Evolutionary conservation across 2,329 filamentous ascomycete genomes (phyloP), one percentile per base, ranked within the genome.

Genomic region (Simplicillium sp.): DNA sequence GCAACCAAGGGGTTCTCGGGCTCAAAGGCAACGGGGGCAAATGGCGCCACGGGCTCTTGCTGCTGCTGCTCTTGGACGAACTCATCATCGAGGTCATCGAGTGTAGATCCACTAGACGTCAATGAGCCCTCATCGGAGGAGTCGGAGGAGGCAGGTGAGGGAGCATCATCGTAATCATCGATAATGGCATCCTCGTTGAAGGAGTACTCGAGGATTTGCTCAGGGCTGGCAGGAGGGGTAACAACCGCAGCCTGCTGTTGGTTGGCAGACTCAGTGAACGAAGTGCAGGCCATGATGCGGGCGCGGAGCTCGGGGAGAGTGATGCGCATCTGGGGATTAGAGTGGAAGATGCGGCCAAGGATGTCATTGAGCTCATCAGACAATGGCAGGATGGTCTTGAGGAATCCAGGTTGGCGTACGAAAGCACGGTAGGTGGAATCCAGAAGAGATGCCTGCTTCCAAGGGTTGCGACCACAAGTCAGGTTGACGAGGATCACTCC

Each of bases 401-500:
- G 70, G 62, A 97, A 98, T 57, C 84, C 82, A 46, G 80, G 79
- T 57, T 88, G 87, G 68, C 83, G 83, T 52, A 85, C 76, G 66
- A 85, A 97, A 41, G 89, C 89, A 55, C 84, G 80, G 75, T 97
- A 98, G 36, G 92, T 97, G 48, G 87, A 87, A 64, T 98, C 92
- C 61, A 95, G 87, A 52, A 80, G 71, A 11, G 88, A 95, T 46
- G 92, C 92, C 60, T 92, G 84, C 69, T 97, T 97, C 92, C 92
- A 98, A 44, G 92, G 92, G 66, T 98, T 98, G 61, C 92, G 87
- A 58, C 92, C 92, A 67, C 92, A 98, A 39, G 88, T 94, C 51
- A 98, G 73, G 70, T 98, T 98, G 54, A 98, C 88, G 46, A 98
- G 75, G 59, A 98, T 95, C 40, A 98, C 90, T 51, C 92, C 92